Evolutionary conservation across 768 basidiomycete genomes (phyloP).

Genomic region (Kwoniella pini): DNA sequence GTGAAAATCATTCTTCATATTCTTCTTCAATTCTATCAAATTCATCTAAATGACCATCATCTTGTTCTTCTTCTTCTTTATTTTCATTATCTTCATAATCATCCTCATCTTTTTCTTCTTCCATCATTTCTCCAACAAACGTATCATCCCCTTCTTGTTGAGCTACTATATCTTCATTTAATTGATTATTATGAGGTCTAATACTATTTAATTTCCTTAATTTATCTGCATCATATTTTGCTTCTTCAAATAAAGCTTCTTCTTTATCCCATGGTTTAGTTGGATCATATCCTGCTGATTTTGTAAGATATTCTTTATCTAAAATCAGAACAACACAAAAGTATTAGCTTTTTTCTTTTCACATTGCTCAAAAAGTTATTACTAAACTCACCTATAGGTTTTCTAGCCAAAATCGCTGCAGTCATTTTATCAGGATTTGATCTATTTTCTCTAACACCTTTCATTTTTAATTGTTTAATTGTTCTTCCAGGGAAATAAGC

Average conservation of each 20-base stretch:
- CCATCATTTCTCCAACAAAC: background rate
- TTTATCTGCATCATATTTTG: slow-evolving; percentile 24
- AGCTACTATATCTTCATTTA: no score
- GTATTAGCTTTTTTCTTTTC: no score
- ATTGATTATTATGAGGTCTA: slow-evolving; percentile 3
- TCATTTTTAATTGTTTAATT: slow-evolving; percentile 34
- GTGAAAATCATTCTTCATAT: no score
- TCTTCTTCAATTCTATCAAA: no score
- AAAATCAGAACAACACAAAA: no score
- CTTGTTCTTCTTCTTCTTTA: background rate
- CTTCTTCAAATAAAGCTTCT: slow-evolving; percentile 28
- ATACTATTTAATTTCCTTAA: slow-evolving; percentile 3
- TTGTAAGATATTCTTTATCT: slow-evolving; percentile 32
- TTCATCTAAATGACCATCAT: background rate
- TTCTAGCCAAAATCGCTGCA: slow-evolving; percentile 27
- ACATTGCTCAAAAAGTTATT: no score
- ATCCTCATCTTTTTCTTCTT: slow-evolving; percentile 1
- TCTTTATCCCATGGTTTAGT: slow-evolving; percentile 28
- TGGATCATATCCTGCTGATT: slow-evolving; percentile 34
- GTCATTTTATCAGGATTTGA: slow-evolving; percentile 37
- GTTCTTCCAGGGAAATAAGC: slow-evolving; percentile 42
- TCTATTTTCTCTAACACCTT: slow-evolving; percentile 32
- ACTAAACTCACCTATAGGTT: slow-evolving; percentile 35
- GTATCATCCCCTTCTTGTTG: no score
- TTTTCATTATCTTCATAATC: slow-evolving; percentile 4